Evolutionary conservation across 2,329 filamentous ascomycete genomes (phyloP).

Genomic region (Botrytis sinoallii): DNA sequence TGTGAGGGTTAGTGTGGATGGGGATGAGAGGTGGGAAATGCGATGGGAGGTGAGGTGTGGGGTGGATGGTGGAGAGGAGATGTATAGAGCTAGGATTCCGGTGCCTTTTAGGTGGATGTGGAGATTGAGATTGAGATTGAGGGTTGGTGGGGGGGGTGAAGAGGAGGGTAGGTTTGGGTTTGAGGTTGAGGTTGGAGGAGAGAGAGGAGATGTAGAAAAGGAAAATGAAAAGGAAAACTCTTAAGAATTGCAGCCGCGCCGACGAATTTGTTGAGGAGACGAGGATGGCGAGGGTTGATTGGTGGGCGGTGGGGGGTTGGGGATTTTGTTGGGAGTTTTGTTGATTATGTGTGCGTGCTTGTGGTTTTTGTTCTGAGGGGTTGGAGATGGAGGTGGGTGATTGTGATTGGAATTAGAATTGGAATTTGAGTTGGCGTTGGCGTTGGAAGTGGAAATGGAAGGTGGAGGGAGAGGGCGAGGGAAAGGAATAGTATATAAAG

Average conservation of each 20-base stretch:
- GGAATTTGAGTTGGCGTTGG: background rate
- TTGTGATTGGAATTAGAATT: no score
- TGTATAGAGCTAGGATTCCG: background rate
- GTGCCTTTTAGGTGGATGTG: background rate
- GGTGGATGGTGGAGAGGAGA: background rate
- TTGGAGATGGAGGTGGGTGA: background rate
- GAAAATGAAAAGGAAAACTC: background rate
- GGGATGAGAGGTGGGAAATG: background rate
- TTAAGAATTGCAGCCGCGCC: background rate
- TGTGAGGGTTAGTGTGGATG: no score
- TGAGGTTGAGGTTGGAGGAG: background rate
- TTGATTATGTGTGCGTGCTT: no score
- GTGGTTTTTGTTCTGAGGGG: no score
- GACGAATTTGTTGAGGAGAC: background rate
- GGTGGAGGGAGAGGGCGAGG: rapidly evolving
- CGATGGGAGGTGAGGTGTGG: no score
- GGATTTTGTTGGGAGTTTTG: no score
- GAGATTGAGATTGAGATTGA: background rate
- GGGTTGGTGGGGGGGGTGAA: no score
- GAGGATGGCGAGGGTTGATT: background rate
- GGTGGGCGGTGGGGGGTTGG: background rate
- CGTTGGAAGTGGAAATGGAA: background rate
- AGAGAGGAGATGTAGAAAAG: no score
- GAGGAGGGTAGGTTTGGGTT: rapidly evolving
- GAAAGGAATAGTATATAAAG: background rate